Evolutionary conservation across 441 rosid genomes (phyloP).

Genomic region (Viola pubescens): DNA sequence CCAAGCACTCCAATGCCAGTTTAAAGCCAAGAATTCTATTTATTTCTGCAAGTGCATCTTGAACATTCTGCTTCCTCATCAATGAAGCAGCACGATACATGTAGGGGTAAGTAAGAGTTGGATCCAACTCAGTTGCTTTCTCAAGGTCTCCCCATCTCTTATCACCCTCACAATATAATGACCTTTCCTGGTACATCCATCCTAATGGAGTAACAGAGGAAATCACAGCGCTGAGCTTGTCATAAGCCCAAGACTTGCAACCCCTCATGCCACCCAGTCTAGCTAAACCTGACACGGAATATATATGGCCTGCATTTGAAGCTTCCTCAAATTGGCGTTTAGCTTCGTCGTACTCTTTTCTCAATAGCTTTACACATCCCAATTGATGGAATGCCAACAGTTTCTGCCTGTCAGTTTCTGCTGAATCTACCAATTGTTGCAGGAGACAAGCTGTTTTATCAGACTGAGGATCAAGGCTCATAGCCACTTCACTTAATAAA

Average conservation of each 20-base stretch:
- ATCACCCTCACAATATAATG: conserved; percentile 68
- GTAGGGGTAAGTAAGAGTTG: conserved; percentile 91
- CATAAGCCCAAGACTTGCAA: conserved; percentile 53
- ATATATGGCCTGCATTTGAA: conserved; percentile 60
- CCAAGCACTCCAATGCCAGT: conserved; percentile 88
- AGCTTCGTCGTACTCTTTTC: conserved; percentile 81
- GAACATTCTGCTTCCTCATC: conserved; percentile 68
- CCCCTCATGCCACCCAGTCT: conserved; percentile 62
- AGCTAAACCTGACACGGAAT: conserved; percentile 80
- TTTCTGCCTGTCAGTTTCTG: conserved; percentile 60
- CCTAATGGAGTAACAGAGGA: conserved; percentile 66
- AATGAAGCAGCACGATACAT: conserved; percentile 80
- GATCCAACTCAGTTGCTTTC: conserved; percentile 79
- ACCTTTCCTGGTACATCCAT: conserved; percentile 98
- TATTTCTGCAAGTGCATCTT: conserved; percentile 82
- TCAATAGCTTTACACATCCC: conserved; percentile 74
- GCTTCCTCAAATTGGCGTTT: conserved; percentile 66
- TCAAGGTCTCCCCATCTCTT: conserved; percentile 75
- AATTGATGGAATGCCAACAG: conserved; percentile 82
- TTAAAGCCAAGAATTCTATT: conserved; percentile 85
- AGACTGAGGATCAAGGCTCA: conserved; percentile 65
- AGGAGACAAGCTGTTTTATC: conserved; percentile 57
- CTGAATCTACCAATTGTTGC: conserved; percentile 58
- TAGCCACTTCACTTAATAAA: conserved; percentile 79
- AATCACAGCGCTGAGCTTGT: conserved; percentile 71